These are phyloP conservation scores for Papiliotrema nemorosa DNA, from an alignment of 1,284 basidiomycete species.

Conservation along the genomic window DNA sequence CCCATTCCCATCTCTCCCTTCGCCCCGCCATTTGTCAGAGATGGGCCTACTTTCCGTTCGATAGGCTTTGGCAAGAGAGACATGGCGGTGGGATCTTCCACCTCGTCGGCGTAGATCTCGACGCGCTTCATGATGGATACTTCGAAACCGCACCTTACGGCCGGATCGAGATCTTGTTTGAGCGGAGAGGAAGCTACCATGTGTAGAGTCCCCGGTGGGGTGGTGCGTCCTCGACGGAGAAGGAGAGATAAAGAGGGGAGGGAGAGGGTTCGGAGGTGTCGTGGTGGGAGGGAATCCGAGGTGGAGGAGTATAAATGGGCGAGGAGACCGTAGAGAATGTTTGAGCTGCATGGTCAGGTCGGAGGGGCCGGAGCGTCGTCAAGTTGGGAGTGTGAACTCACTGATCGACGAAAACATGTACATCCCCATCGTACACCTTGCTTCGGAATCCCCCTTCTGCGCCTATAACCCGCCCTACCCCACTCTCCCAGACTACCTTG, in stretches of 20 bases:
- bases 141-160: constrained; percentile 72
- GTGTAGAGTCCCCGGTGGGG: constrained; percentile 60
- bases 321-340: constrained; percentile 74
- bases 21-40: neutral
- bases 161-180: constrained; percentile 66
- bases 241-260: constrained; percentile 67
- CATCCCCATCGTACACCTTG: constrained; percentile 54
- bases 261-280: constrained; percentile 56
- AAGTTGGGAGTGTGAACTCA: constrained; percentile 54
- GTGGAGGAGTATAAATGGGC: constrained; percentile 47
- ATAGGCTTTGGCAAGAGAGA: constrained; percentile 18
- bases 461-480: constrained; percentile 28
- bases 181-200: constrained; percentile 76
- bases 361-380: too few species aligned
- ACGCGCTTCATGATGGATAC: constrained; percentile 73
- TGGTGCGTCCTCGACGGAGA: constrained; percentile 66
- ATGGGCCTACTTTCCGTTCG: constrained; percentile 6
- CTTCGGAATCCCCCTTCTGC: constrained; percentile 22
- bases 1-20: constrained; percentile 6
- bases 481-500: constrained; percentile 35
- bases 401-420: constrained; percentile 86
- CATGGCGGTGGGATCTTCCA: constrained; percentile 21
- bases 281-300: constrained; percentile 17
- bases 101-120: constrained; percentile 66
- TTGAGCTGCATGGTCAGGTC: constrained; percentile 57